Base-by-base conservation (phyloP, 139 green algal species). In the Chlamydomonas sp. region DNA sequence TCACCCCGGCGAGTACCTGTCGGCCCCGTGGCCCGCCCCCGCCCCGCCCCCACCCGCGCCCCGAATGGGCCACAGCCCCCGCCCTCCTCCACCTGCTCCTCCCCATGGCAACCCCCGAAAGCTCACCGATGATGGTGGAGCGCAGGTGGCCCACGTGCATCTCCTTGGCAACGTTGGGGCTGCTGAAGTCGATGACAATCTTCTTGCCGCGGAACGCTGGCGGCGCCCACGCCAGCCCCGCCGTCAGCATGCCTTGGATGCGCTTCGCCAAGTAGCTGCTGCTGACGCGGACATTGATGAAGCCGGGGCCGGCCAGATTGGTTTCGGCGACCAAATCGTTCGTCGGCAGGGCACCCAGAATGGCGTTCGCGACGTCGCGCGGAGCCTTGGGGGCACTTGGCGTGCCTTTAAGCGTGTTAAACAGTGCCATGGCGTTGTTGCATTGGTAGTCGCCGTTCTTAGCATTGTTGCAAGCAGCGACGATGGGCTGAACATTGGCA, bases 101-200 rank as follows among this genome's bases (percentile, higher is more conserved):
- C 7, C 67, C 67, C 57, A 5, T 57, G 18, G 6, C 71, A 60
- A 20, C 2, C 15, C 71, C 15, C 49, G 2, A 7, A 75, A 14
- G 4, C 83, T 98, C 96, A 58, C 98, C 98, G 78, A 99, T 98
- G 91, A 99, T 99, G 79, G 97, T 99, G 80, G 95, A 98, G 49
- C 98, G 93, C 88, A 99, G 94, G 92, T 99, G 98, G 12, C 98
- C 98, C 73, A 99, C 98, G 82, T 99, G 98, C 97, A 99, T 99
- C 94, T 99, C 98, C 94, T 99, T 99, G 83, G 98, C 98, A 57
- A 99, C 98, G 90, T 99, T 99, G 66, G 98, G 98, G 16, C 95
- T 98, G 59, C 93, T 98, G 84, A 99, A 99, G 91, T 99, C 98
- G 0, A 99, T 94, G 6, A 99, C 84, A 4, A 97, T 71, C 73